Conservation (phyloP, 2,329 filamentous ascomycete species). For the Truncatella angustata region DNA sequence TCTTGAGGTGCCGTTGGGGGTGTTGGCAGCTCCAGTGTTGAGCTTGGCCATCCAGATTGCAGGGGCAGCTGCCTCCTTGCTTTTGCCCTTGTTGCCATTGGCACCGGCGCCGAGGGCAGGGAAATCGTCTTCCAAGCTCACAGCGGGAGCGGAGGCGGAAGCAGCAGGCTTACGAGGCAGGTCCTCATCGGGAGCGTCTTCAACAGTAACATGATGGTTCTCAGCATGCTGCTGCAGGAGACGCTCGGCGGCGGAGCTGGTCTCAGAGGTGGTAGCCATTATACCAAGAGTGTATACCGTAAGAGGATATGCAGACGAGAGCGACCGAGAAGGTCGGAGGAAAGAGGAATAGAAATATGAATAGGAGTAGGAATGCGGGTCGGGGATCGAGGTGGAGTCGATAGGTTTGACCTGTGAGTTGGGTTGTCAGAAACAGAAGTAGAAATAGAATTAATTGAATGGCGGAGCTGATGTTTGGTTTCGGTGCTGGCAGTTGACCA, state of each 20-base stretch:
- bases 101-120: conserved; percentile 73
- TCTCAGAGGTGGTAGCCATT: conserved; percentile 42
- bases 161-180: conserved; percentile 55
- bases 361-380: not conserved
- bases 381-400: not conserved
- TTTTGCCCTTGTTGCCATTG: conserved; percentile 37
- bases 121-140: too few relatives aligned
- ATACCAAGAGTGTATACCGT: conserved; percentile 15
- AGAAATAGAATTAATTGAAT: not conserved
- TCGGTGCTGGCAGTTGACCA: not conserved
- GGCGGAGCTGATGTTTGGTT: conserved; percentile 4
- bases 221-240: conserved; percentile 63
- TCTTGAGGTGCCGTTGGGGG: conserved; percentile 55
- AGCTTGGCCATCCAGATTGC: conserved; percentile 70
- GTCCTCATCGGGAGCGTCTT: conserved; percentile 81
- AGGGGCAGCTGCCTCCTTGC: conserved; percentile 60
- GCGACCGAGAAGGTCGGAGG: conserved; percentile 14
- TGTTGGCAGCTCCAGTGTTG: conserved; percentile 52
- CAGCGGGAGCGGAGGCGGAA: conserved; percentile 73
- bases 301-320: conserved; percentile 1
- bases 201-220: conserved; percentile 65
- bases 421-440: conserved; percentile 4
- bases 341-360: too few relatives aligned
- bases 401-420: not conserved
- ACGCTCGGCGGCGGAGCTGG: conserved; percentile 55